Base-by-base conservation (phyloP, 345 rosid genomes). In the Gossypium ekmanianum region DNA sequence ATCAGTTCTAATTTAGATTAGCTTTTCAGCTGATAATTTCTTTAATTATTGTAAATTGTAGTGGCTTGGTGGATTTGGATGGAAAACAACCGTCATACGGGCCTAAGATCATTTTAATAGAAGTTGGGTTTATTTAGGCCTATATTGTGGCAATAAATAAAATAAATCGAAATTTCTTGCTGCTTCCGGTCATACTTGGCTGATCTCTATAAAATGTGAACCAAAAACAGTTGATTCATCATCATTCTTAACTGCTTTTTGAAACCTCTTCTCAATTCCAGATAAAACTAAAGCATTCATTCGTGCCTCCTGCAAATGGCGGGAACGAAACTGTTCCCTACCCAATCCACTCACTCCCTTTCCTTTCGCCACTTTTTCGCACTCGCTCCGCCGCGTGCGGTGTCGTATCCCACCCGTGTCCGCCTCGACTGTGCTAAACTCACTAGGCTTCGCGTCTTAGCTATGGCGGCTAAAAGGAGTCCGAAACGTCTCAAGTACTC, bases 401-500 rank as follows among this genome's bases (percentile, higher is more conserved):
- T 81, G 74, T 76, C 73, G 8, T 67, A 61, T 45, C 73, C 76
- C 2, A 20, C 54, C 81, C 68, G 75, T 10, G 75, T 80, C 66
- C 81, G 78, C 50, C 84, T 82, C 44, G 41, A 18, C 55, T 73
- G 75, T 26, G 76, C 61, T 27, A 83, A 79, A 34, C 70, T 52
- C 61, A n/a, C 75, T 50, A 79, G 77, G 27, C 69, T 76, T 59
- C 75, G 43, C 0, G 78, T 85, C 72, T 47, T 84, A 14, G 83
- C 90, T 34, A 78, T 92, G 81, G 85, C 94, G 3, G 84, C 83
- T 58, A 94, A 91, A 85, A 85, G 89, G 82, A 92, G 87, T 83
- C 98, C 97, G 20, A 94, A 94, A 85, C 97, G 97, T 68, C 94
- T 94, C 81, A 94, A 92, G 57, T 94, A 94, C 84, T 81, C 90